Evolutionary conservation across 345 rosid genomes (phyloP).

Genomic region (Turritis glabra): DNA sequence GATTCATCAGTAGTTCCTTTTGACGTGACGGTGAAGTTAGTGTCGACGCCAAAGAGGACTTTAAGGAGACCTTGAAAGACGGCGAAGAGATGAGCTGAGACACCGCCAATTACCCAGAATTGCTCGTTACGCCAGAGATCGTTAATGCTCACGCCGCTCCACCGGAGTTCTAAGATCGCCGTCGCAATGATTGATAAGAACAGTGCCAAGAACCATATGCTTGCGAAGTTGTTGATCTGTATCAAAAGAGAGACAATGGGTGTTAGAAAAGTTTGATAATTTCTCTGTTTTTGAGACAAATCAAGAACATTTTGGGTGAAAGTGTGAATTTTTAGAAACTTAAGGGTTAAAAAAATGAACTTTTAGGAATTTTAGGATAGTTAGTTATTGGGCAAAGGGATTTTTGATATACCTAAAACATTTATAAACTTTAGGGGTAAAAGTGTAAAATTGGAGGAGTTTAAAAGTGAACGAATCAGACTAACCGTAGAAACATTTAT

Average conservation of each 20-base stretch:
- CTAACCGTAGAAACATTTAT: not conserved
- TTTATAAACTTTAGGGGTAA: not conserved
- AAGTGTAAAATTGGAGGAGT: not conserved
- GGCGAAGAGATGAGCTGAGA: conserved; percentile 93
- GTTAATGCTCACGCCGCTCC: conserved; percentile 87
- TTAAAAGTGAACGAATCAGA: not conserved
- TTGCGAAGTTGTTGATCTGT: conserved; percentile 81
- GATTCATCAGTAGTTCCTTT: conserved; percentile 65
- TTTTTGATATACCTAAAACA: not conserved
- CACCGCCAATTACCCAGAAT: conserved; percentile 97
- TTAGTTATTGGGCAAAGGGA: not conserved
- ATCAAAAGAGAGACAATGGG: not conserved
- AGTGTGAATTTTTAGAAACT: not conserved
- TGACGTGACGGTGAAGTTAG: conserved; percentile 93
- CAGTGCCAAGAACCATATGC: conserved; percentile 88
- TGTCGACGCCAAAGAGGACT: conserved; percentile 90
- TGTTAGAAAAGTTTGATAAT: not conserved
- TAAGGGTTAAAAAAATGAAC: not conserved
- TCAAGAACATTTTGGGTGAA: not conserved
- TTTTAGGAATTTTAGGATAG: not conserved
- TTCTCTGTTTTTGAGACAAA: not conserved
- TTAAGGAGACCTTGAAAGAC: conserved; percentile 98
- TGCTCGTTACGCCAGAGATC: conserved; percentile 98
- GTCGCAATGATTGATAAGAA: conserved; percentile 89
- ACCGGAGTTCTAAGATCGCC: conserved; percentile 79